Evolutionary conservation across 768 basidiomycete genomes (phyloP), one percentile per base, ranked within the genome.

Genomic region (Psilocybe subaeruginosa): DNA sequence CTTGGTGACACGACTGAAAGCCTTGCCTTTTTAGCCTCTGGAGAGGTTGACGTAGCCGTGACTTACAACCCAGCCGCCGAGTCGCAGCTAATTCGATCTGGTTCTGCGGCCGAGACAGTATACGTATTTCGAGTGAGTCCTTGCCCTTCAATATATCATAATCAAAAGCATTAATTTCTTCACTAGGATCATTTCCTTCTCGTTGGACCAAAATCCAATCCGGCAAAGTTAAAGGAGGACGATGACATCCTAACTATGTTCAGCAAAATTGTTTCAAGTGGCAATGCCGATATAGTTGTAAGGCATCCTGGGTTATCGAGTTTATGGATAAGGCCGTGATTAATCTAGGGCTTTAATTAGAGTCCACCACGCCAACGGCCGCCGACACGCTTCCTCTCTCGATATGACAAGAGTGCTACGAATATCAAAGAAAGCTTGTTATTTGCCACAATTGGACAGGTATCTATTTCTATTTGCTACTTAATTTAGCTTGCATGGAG

Each of bases 341-440:
- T 51, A 6, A 31, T 54, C 37, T 46, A 23, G 2, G 23, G 23
- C 23, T 16, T 47, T 27, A 16, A 43, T 64, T 37, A 16, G 17
- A n/a, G 62, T 54, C 62, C 79, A 64, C 64, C 76, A 31, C 61
- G 71, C 17, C 65, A 76, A 35, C 76, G 72, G 1, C 70, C 69
- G 3, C 68, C 82, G 4, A 78, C 78, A 12, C 80, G 82, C 33
- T 85, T 85, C 69, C 76, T 86, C 12, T 83, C 83, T 1, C 80
- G 85, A 3, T 86, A 75, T 60, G 85, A 87, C 63, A 86, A 85
- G 64, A 82, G 82, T 55, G 84, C 85, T 8, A 85, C 84, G 0
- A 85, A 86, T 65, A 84, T 86, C 69, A 86, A 84, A 60, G 83
- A 85, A 61, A 82, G 79, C 31, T 68, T 73, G 51, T 60, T 85